Evolutionary conservation across 148 eudicot species (phyloP).

Genomic region (Chenopodium formosanum): DNA sequence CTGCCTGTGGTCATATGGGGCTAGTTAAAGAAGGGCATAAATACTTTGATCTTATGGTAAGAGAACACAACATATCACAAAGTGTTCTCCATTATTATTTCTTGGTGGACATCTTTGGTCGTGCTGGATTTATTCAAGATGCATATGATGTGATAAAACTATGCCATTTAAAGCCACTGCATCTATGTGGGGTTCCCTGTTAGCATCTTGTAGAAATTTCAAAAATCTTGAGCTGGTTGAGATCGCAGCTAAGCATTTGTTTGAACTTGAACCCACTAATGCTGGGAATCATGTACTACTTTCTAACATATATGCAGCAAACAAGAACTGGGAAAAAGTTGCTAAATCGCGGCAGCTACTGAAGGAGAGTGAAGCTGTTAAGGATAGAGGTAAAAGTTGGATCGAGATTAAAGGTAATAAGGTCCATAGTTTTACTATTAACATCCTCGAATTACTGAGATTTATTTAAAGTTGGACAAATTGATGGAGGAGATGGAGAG

Average conservation of each 20-base stretch:
- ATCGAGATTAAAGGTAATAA: slow-evolving; percentile 49
- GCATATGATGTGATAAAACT: slow-evolving; percentile 52
- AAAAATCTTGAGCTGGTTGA: slow-evolving; percentile 58
- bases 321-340: slow-evolving; percentile 64
- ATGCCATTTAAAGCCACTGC: slow-evolving; percentile 74
- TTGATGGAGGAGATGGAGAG: slow-evolving; percentile 51
- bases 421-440: slow-evolving; percentile 63
- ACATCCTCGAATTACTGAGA: slow-evolving; percentile 46
- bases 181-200: slow-evolving; percentile 78
- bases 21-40: too few relatives aligned
- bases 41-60: slow-evolving; percentile 46
- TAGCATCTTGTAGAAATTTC: slow-evolving; percentile 59
- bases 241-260: slow-evolving; percentile 64
- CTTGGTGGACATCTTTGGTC: slow-evolving; percentile 74
- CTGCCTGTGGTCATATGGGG: too few relatives aligned
- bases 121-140: slow-evolving; percentile 53
- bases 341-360: slow-evolving; percentile 49
- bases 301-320: slow-evolving; percentile 64
- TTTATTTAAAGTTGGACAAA: slow-evolving; percentile 50
- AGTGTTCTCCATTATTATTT: slow-evolving; percentile 63
- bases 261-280: slow-evolving; percentile 68
- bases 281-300: slow-evolving; percentile 78
- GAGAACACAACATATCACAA: slow-evolving; percentile 46
- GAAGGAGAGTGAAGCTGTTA: slow-evolving; percentile 52
- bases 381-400: slow-evolving; percentile 75